phyloP scores from a whole-genome alignment of 441 rosid species.

The Pelargonium fulgidum region DNA sequence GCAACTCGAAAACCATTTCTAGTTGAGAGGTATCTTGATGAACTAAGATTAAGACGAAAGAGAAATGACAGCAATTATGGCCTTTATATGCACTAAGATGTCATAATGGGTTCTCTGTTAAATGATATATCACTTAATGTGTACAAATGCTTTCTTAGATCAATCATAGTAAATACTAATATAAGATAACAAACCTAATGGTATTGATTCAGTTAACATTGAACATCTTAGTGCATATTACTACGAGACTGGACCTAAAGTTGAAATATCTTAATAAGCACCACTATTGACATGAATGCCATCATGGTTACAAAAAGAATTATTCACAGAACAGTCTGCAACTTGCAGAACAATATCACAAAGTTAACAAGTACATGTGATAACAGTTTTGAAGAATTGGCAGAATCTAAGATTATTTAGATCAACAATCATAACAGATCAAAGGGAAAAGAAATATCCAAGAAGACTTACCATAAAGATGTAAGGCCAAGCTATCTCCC shows the following conservation, averaged over 20 bases:
- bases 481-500: constrained; percentile 84
- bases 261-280: neutral
- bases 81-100: too few species aligned
- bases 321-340: constrained; percentile 3
- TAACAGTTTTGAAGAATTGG: constrained; percentile 1
- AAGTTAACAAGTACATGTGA: neutral
- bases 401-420: neutral
- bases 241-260: too few species aligned
- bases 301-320: neutral
- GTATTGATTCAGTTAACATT: too few species aligned
- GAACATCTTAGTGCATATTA: too few species aligned
- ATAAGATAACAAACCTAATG: too few species aligned
- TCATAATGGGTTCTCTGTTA: too few species aligned
- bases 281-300: neutral
- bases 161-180: too few species aligned
- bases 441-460: constrained; percentile 9
- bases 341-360: neutral
- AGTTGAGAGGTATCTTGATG: too few species aligned
- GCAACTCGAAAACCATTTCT: neutral
- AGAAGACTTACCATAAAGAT: constrained; percentile 71
- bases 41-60: too few species aligned
- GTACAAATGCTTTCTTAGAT: too few species aligned
- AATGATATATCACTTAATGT: too few species aligned
- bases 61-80: too few species aligned
- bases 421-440: constrained; percentile 8